phyloP scores from a whole-genome alignment of 2,329 filamentous ascomycete species.

The Calonectria pteridis region DNA sequence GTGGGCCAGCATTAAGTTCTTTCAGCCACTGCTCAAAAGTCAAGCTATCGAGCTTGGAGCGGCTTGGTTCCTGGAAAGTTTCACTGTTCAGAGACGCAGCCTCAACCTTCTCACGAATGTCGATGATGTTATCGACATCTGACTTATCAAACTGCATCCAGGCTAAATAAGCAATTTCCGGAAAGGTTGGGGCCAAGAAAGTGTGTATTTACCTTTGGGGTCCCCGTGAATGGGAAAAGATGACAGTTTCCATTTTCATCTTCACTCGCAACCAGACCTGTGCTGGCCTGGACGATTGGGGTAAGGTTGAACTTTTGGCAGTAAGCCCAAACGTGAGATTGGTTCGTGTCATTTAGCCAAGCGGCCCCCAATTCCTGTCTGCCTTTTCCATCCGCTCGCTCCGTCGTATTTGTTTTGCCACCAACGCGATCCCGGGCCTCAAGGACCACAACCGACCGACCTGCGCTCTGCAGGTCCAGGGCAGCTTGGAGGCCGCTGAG shows the following conservation, averaged over 20 bases:
- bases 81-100: background rate
- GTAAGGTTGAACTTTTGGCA: slow-evolving; percentile 13
- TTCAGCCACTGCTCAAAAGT: slow-evolving; percentile 17
- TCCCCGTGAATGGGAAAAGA: slow-evolving; percentile 13
- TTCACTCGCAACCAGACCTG: slow-evolving; percentile 9
- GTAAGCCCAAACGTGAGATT: slow-evolving; percentile 21
- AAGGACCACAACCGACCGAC: slow-evolving; percentile 5
- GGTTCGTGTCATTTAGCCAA: slow-evolving; percentile 25
- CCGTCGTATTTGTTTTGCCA: slow-evolving; percentile 13
- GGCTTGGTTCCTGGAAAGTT: background rate
- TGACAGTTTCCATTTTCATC: slow-evolving; percentile 19
- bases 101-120: background rate
- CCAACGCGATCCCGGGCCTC: slow-evolving; percentile 23
- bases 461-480: slow-evolving; percentile 12
- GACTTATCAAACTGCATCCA: background rate
- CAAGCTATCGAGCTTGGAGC: background rate
- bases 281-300: slow-evolving; percentile 8
- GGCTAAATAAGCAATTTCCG: background rate
- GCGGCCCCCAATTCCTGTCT: slow-evolving; percentile 14
- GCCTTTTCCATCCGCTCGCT: slow-evolving; percentile 6
- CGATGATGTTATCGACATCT: background rate
- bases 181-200: background rate
- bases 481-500: slow-evolving; percentile 27
- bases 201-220: background rate
- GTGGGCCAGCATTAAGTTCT: background rate